Base-by-base conservation (phyloP, 345 rosid genomes). In the Cardamine chenopodiifolia region DNA sequence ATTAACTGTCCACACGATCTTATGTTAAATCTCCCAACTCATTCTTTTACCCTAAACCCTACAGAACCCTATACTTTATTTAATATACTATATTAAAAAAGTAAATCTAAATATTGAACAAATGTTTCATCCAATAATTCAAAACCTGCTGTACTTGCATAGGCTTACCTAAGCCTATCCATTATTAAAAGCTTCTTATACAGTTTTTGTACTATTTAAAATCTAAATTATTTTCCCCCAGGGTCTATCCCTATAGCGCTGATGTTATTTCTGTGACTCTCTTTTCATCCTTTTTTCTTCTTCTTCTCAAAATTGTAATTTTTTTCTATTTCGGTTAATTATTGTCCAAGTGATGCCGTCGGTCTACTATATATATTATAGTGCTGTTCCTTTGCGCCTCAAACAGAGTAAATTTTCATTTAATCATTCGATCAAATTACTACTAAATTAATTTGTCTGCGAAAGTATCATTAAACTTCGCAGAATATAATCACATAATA, bases 81-180 rank as follows among this genome's bases (percentile, higher is more conserved):
- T 17, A 25, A 48, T 22, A 22, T 20, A 35, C 13, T 20, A 35
- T 8, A 14, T 34, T 55, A 6, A 18, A 34, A 15, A 67, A 67
- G 8, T 23, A 68, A 58, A 35, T 17, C 10, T 66, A 8, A 19
- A 8, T 1, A 15, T 40, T 42, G 48, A 23, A 39, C 53, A 68
- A 52, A 6, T 76, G 57, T 19, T 62, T 76, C 80, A 64, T 47
- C 80, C 80, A 77, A 77, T 77, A 77, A 77, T 70, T 55, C 66
- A 70, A 68, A 70, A 55, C 60, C 80, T 77, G 76, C 62, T 70
- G 80, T 70, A 35, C 80, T 63, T 63, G 34, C 35, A 63, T 77
- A 77, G 80, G 80, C 76, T 76, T 62, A 70, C 19, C 29, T 77
- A 77, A 77, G 80, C 71, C 80, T 77, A 77, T 68, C 47, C 79